Base-by-base conservation (phyloP, 176 grass and related monocot genomes). In the Carex myosuroides region DNA sequence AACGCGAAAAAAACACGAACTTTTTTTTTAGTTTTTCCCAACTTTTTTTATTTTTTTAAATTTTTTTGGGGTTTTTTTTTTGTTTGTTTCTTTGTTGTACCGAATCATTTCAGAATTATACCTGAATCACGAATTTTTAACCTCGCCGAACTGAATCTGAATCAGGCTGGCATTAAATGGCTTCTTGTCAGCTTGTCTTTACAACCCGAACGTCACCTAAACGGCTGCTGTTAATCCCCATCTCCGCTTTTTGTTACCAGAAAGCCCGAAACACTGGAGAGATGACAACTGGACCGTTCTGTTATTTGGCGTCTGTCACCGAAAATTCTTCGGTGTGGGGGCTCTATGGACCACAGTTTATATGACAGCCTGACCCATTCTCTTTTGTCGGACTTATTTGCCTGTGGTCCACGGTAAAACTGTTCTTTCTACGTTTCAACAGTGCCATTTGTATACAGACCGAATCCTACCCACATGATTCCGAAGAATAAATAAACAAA, bases 321-420 rank as follows among this genome's bases (percentile, higher is more conserved):
- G 58, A 44, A 64, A 81, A 30, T 54, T 50, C 12, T 52, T 6
- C 2, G 1, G 1, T 14, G 60, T 80, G n/a, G 37, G 8, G 42
- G 60, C 22, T 42, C 22, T 13, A 8, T 61, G 79, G 79, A 81
- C 79, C 58, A 61, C 30, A 16, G 13, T 44, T 1, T 18, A 81
- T 18, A 81, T 68, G 20, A 64, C 60, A 83, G 80, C 22, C 80
- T 83, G 61, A 68, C 80, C 60, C 39, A 26, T 64, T 6, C 13
- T 20, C 41, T 82, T 26, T 64, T 63, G 17, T 64, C 26, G 1
- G 79, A 1, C 35, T 65, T 50, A 11, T 61, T 13, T 50, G 56
- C 64, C 13, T 1, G 32, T 50, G 39, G 80, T 67, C 80, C 61
- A 82, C 21, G 4, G 33, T 63, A 44, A 60, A 81, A 37, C 78